Percentiles rank a stretch among this genome's conserved stretches.
Evolutionary conservation across 2,329 filamentous ascomycete species (phyloP).

Genomic region (Nothopassalora personata): DNA sequence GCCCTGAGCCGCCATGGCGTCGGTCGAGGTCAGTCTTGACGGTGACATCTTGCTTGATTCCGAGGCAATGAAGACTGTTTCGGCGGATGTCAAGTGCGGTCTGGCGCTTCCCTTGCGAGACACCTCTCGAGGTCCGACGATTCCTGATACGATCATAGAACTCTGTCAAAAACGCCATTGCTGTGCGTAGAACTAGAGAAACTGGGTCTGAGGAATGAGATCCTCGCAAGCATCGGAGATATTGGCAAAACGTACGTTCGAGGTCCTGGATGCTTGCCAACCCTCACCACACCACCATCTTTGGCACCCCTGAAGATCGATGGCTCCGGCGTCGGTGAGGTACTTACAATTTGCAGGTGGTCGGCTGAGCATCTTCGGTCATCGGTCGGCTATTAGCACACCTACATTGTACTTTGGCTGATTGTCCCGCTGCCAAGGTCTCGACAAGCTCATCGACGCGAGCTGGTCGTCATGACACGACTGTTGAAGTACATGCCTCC

Average conservation of each 20-base stretch:
- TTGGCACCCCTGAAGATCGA: background rate
- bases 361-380: constrained; percentile 1
- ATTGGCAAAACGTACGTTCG: background rate
- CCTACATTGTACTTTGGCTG: background rate
- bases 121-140: background rate
- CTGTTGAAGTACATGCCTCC: background rate
- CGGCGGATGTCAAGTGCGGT: background rate
- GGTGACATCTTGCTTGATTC: background rate
- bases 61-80: background rate
- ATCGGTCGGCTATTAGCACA: background rate
- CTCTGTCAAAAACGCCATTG: background rate
- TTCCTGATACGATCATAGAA: background rate
- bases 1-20: background rate
- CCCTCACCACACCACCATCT: background rate
- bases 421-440: background rate
- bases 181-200: background rate
- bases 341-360: background rate
- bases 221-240: background rate
- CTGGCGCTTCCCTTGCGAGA: background rate
- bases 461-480: background rate
- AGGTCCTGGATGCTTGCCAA: background rate
- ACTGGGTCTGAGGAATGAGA: background rate
- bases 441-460: background rate
- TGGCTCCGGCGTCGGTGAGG: background rate
- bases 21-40: background rate